Evolutionary conservation across 306 rosid genomes (phyloP), one percentile per base, ranked within the genome.

Genomic region (Prunus armeniaca): DNA sequence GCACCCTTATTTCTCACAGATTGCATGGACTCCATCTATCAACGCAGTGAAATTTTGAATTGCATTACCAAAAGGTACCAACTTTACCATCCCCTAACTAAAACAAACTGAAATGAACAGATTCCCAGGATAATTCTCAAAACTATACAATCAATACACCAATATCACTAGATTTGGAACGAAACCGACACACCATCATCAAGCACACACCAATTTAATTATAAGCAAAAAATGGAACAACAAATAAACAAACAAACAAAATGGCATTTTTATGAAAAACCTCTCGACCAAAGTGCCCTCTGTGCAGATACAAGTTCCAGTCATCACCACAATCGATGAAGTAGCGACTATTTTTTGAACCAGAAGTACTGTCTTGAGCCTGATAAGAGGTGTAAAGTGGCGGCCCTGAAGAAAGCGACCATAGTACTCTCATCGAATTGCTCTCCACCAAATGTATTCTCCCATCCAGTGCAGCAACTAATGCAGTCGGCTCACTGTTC

Each of bases 261-360:
- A 27, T 24, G 46, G 65, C 47, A 75, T 55, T 72, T 32, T 18
- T 57, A 82, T 62, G 75, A 22, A 72, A 69, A 89, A 93, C 98
- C 94, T 65, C 71, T 93, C 68, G 85, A 72, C 89, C 95, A 79
- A 80, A 74, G 78, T 79, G 82, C 58, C 84, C 54, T 18, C 72
- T 86, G 55, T 87, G 88, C 71, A 80, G 64, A 72, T 88, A 88
- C 82, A 93, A 72, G 17, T 73, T 75, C 92, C 97, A 91, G 65
- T 93, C 94, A 67, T 91, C 92, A 76, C 93, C 98, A 9, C 87
- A 87, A 57, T 93, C 96, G 67, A 91, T 54, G 54, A 77, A 73
- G 78, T 81, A 88, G 14, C 81, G 67, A 9, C 24, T 75, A 22
- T 73, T 54, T 25, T 25, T 54, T 61, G 67, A 1, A 25, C 12